These are phyloP conservation scores for Zygosaccharomyces kombuchaensis DNA, from an alignment of 805 yeast genomes.

Conservation along the genomic window DNA sequence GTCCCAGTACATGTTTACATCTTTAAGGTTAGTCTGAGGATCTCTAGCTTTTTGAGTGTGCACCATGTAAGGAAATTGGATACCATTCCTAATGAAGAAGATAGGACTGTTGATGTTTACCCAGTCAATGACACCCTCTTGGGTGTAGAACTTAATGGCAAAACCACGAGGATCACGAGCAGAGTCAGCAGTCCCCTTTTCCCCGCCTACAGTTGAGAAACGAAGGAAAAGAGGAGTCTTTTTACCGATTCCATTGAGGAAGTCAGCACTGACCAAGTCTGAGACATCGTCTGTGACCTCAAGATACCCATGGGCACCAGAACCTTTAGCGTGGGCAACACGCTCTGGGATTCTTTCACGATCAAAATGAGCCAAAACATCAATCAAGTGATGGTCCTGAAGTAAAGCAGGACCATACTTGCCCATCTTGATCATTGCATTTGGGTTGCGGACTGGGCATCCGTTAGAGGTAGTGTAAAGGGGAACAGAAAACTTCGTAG, in stretches of 20 bases:
- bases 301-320: slow-evolving; percentile 53
- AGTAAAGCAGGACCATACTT: slow-evolving; percentile 52
- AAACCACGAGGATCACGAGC: slow-evolving; percentile 60
- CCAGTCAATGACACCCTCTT: slow-evolving; percentile 57
- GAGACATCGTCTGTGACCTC: slow-evolving; percentile 49
- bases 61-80: slow-evolving; percentile 50
- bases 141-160: slow-evolving; percentile 52
- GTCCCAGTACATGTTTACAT: slow-evolving; percentile 78
- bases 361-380: slow-evolving; percentile 50
- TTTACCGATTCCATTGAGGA: slow-evolving; percentile 34
- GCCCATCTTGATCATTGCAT: too few relatives aligned
- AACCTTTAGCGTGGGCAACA: slow-evolving; percentile 58
- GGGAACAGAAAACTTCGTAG: slow-evolving; percentile 12
- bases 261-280: slow-evolving; percentile 39
- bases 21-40: slow-evolving; percentile 69
- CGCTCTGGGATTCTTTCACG: slow-evolving; percentile 53
- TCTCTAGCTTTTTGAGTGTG: slow-evolving; percentile 60
- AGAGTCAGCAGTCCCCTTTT: slow-evolving; percentile 51
- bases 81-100: slow-evolving; percentile 52
- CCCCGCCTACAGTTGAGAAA: slow-evolving; percentile 60
- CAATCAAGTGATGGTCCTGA: slow-evolving; percentile 52
- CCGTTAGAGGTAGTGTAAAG: slow-evolving; percentile 29
- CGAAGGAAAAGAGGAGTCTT: slow-evolving; percentile 37
- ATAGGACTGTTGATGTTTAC: slow-evolving; percentile 60
- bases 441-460: too few relatives aligned